phyloP scores from a whole-genome alignment of 441 rosid species.

The Manihot esculenta region DNA sequence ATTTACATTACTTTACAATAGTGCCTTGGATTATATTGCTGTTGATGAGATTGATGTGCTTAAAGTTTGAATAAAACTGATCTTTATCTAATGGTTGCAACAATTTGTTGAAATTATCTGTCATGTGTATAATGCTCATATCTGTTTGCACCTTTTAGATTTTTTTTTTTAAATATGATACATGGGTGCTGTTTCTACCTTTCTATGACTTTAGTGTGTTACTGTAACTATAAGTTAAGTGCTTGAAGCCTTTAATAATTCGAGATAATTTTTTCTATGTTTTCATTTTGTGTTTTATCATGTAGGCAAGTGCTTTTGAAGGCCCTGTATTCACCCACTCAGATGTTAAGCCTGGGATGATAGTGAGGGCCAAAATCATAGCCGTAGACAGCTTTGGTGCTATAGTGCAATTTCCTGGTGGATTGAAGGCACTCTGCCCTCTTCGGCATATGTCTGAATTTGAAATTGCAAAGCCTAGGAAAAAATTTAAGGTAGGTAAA shows the following conservation, averaged over 20 bases:
- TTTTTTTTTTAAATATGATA: not conserved
- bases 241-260: conserved; percentile 1
- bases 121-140: not conserved
- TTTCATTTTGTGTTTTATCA: conserved; percentile 20
- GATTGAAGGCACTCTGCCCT: conserved; percentile 98
- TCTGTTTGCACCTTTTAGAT: not conserved
- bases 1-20: not conserved
- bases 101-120: too few species aligned
- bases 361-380: conserved; percentile 71
- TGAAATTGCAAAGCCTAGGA: conserved; percentile 83
- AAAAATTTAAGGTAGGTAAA: conserved; percentile 77
- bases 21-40: not conserved
- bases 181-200: not conserved
- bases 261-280: not conserved
- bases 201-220: not conserved
- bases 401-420: conserved; percentile 96
- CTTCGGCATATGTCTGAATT: conserved; percentile 95
- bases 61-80: not conserved
- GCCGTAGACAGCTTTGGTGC: conserved; percentile 90
- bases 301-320: conserved; percentile 95
- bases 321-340: conserved; percentile 90
- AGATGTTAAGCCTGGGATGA: conserved; percentile 99
- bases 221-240: not conserved
- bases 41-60: conserved; percentile 3
- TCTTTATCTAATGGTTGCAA: not conserved